These are phyloP conservation scores for Coemansia sp. DNA, from an alignment of 192 early-diverging fungal genomes.

Conservation along the genomic window DNA sequence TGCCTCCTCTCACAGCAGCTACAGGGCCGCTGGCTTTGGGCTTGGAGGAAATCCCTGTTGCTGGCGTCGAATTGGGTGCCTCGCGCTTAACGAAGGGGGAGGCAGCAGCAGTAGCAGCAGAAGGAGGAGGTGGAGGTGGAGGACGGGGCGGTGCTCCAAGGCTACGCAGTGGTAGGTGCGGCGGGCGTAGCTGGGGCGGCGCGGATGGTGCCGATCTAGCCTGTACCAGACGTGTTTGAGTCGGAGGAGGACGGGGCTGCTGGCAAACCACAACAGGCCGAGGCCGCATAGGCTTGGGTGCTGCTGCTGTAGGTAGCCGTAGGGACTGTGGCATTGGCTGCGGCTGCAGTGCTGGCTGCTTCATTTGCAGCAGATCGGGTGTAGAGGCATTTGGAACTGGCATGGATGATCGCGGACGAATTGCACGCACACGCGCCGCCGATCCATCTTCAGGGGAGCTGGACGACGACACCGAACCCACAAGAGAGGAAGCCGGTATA, in stretches of 20 bases:
- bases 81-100: too few species aligned
- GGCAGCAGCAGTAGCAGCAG: neutral
- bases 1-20: neutral
- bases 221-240: too few species aligned
- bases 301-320: neutral
- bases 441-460: conserved; percentile 3
- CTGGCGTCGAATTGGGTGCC: neutral
- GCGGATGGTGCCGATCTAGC: neutral
- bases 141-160: neutral
- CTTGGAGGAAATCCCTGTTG: neutral
- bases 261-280: neutral
- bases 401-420: conserved; percentile 4
- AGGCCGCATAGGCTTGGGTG: neutral
- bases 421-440: conserved; percentile 21
- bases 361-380: neutral
- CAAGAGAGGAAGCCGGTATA: neutral
- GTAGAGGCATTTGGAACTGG: neutral
- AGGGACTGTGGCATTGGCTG: neutral
- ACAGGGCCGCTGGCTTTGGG: neutral
- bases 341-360: neutral
- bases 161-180: neutral
- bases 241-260: neutral
- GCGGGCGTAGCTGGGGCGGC: neutral
- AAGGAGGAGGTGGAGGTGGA: neutral
- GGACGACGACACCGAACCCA: neutral